These are phyloP conservation scores for Aspergillus biplanus DNA, from an alignment of 495 filamentous ascomycete species.

Conservation along the genomic window DNA sequence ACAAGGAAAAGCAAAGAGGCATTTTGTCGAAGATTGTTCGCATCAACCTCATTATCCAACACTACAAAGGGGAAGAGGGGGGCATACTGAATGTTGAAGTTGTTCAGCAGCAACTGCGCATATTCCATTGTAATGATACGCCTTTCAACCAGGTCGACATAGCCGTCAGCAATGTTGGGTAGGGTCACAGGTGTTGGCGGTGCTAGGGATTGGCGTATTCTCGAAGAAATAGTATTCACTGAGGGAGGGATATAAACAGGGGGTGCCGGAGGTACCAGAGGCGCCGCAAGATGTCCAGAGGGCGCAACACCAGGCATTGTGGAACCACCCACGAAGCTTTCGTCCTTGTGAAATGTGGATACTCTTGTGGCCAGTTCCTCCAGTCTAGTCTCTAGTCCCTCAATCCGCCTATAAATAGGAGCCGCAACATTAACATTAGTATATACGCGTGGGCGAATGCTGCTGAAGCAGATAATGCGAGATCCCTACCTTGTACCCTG, in stretches of 20 bases:
- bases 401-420: too few relatives aligned
- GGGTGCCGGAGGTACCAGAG: too few relatives aligned
- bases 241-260: too few relatives aligned
- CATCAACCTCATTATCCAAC: conserved; percentile 22
- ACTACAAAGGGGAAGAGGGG: conserved; percentile 30
- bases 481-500: conserved; percentile 16
- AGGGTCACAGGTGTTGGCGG: too few relatives aligned
- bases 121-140: conserved; percentile 30
- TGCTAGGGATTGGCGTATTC: too few relatives aligned
- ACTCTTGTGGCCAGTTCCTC: too few relatives aligned
- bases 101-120: conserved; percentile 26
- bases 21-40: conserved; percentile 14
- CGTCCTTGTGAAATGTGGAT: too few relatives aligned
- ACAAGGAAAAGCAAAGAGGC: conserved; percentile 30
- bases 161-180: conserved; percentile 13
- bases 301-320: too few relatives aligned
- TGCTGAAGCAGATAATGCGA: conserved; percentile 18
- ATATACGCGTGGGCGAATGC: conserved; percentile 29
- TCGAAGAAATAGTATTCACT: too few relatives aligned
- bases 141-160: conserved; percentile 22
- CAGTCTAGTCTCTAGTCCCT: too few relatives aligned
- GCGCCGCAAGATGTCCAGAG: too few relatives aligned
- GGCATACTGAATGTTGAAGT: conserved; percentile 23
- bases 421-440: conserved; percentile 13
- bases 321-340: too few relatives aligned